These are phyloP conservation scores for Spinacia oleracea DNA, from an alignment of 179 eudicot genomes.

Conservation along the genomic window DNA sequence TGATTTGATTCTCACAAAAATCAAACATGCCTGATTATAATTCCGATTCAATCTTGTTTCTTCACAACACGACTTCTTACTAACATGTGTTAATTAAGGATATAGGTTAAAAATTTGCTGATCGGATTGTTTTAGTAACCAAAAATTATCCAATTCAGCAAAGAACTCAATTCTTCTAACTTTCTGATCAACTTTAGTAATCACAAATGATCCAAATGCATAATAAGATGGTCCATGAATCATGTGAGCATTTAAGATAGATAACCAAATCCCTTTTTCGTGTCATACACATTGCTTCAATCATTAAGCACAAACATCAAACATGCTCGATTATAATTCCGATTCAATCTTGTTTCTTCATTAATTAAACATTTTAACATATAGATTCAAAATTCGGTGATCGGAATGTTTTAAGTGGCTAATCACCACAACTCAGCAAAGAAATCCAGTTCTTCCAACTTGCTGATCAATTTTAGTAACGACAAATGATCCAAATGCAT, in stretches of 20 bases:
- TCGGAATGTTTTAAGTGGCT: neutral
- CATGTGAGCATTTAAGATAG: conserved; percentile 13
- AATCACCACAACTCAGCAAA: too few relatives aligned
- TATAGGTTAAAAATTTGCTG: neutral
- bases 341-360: neutral
- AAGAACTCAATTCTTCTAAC: neutral
- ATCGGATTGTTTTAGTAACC: neutral
- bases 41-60: neutral
- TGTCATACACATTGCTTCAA: neutral
- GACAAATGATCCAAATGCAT: neutral
- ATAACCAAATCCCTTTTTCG: neutral
- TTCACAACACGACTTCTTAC: too few relatives aligned
- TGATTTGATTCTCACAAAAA: neutral
- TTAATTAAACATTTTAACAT: too few relatives aligned
- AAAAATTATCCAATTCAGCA: too few relatives aligned
- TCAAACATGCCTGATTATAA: neutral
- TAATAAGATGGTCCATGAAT: neutral
- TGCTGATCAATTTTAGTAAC: neutral
- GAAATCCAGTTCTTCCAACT: neutral
- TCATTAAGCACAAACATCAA: neutral
- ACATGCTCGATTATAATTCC: too few relatives aligned
- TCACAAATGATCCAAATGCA: neutral
- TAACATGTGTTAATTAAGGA: too few relatives aligned
- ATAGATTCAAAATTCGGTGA: too few relatives aligned
- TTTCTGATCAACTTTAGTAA: neutral